Evolutionary conservation across 1,284 basidiomycete species (phyloP).

Genomic region (Ceratobasidium sp.): DNA sequence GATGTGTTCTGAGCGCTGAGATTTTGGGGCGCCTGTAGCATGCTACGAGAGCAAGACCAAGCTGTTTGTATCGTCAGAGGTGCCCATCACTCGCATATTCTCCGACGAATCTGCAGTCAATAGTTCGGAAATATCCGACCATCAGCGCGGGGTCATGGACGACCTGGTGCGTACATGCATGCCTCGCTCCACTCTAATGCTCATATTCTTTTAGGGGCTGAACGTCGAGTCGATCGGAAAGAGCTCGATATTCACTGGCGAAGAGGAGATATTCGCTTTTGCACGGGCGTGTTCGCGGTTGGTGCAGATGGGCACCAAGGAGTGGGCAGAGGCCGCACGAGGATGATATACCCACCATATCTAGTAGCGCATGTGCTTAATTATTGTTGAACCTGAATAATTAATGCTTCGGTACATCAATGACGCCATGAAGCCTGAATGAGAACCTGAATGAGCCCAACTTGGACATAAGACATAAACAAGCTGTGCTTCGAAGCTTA

Average conservation of each 20-base stretch:
- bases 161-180: conserved; percentile 71
- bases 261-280: conserved; percentile 95
- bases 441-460: conserved; percentile 15
- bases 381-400: background rate
- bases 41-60: conserved; percentile 96
- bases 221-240: conserved; percentile 76
- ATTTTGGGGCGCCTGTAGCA: conserved; percentile 60
- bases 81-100: conserved; percentile 88
- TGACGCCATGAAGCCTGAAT: conserved; percentile 20
- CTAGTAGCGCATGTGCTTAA: background rate
- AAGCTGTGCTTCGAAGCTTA: conserved; percentile 10
- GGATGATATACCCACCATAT: conserved; percentile 5
- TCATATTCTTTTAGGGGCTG: conserved; percentile 67
- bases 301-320: conserved; percentile 87
- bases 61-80: conserved; percentile 89
- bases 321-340: conserved; percentile 36
- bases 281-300: conserved; percentile 90
- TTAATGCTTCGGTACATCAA: conserved; percentile 17
- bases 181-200: conserved; percentile 26
- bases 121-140: conserved; percentile 68
- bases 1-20: conserved; percentile 25
- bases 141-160: conserved; percentile 90
- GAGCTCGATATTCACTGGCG: conserved; percentile 89
- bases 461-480: background rate
- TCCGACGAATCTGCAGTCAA: conserved; percentile 65